These are phyloP conservation scores for Schizothecium vesticola DNA, from an alignment of 495 filamentous ascomycete genomes.

Conservation along the genomic window DNA sequence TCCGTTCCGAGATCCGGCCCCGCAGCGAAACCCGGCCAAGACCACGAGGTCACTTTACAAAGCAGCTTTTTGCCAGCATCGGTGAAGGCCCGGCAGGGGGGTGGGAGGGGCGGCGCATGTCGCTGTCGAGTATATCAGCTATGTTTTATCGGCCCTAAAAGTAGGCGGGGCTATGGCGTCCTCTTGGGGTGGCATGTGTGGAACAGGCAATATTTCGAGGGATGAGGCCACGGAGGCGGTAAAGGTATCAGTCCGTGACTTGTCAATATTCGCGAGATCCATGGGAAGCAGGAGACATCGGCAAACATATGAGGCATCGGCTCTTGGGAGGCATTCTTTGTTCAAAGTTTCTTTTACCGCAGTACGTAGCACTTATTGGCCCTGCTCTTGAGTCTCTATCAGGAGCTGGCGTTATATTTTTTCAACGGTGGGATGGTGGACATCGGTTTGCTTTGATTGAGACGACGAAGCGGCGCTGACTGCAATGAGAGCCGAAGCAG, in stretches of 20 bases:
- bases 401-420: not conserved
- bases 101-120: slow-evolving; percentile 1
- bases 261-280: not conserved
- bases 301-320: not conserved
- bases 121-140: slow-evolving; percentile 25
- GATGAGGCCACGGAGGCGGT: not conserved
- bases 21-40: slow-evolving; percentile 11
- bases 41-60: slow-evolving; percentile 29
- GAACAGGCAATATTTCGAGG: not conserved
- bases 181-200: not conserved
- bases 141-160: slow-evolving; percentile 33
- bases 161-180: not conserved
- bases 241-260: not conserved
- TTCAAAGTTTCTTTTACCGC: not conserved
- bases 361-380: not conserved
- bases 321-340: not conserved
- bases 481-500: no score
- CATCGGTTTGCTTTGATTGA: not conserved
- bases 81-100: not conserved
- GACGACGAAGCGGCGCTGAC: no score
- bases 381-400: not conserved
- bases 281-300: not conserved
- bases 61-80: slow-evolving; percentile 51
- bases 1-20: slow-evolving; percentile 42
- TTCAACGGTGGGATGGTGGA: not conserved